phyloP scores from a whole-genome alignment of 495 filamentous ascomycete species.

The Cairneyella variabilis region DNA sequence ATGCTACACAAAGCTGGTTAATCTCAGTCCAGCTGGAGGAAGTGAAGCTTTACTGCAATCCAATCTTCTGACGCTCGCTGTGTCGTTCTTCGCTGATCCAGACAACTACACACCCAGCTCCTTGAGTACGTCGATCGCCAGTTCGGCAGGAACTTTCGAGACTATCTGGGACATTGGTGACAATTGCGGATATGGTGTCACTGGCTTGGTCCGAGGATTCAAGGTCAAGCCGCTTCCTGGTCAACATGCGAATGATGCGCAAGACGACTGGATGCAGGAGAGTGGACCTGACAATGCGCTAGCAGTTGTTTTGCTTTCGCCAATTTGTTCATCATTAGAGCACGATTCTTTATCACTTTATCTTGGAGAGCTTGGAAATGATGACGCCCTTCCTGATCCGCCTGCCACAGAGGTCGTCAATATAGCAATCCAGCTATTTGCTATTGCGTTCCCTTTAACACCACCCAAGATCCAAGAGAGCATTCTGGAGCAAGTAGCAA shows the following conservation, averaged over 20 bases:
- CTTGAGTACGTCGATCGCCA: conserved; percentile 87
- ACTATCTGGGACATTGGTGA: conserved; percentile 92
- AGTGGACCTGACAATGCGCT: conserved; percentile 64
- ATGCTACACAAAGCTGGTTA: conserved; percentile 88
- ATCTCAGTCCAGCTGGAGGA: conserved; percentile 73
- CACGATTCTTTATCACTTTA: conserved; percentile 87
- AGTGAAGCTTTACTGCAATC: conserved; percentile 85
- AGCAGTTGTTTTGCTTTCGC: conserved; percentile 65
- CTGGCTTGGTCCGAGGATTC: conserved; percentile 76
- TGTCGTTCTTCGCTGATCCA: conserved; percentile 89
- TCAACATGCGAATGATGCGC: conserved; percentile 55
- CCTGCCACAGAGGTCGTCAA: conserved; percentile 92
- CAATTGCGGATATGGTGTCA: conserved; percentile 91
- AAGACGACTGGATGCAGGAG: conserved; percentile 57
- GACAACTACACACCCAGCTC: conserved; percentile 81
- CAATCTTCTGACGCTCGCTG: conserved; percentile 86
- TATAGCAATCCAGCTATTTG: conserved; percentile 87
- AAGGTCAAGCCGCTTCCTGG: conserved; percentile 66
- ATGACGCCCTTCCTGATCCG: conserved; percentile 63
- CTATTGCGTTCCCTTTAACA: conserved; percentile 82
- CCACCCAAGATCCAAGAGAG: conserved; percentile 91
- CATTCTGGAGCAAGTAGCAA: conserved; percentile 86
- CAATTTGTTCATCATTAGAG: conserved; percentile 78
- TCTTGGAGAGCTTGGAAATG: conserved; percentile 56
- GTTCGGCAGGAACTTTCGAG: conserved; percentile 85